Base-by-base conservation (phyloP, 2,329 filamentous ascomycete species). In the Leptographium lundbergii region DNA sequence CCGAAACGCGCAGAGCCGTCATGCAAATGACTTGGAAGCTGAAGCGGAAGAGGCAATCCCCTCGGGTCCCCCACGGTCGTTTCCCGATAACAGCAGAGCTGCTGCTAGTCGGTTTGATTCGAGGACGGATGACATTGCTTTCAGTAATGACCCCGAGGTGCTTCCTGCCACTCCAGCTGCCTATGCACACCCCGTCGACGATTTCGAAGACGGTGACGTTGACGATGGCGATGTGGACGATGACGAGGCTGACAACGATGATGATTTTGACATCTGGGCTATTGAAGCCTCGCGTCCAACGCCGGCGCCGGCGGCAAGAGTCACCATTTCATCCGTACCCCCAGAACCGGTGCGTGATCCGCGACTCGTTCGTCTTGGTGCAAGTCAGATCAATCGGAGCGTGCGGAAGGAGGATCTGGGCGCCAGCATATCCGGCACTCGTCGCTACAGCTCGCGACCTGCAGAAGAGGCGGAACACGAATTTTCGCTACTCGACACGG, bases 231-330 rank as follows among this genome's bases (percentile, higher is more conserved):
- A 34, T 34, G 32, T 10, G 7, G 32, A 34, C 32, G 9, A 34
- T 34, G 32, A 57, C 6, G 22, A 58, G 17, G 50, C 11, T 17
- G 63, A 61, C 2, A 60, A 63, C 9, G 75, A 77, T n/a, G 74
- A 75, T 4, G 77, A 76, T 13, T 71, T 70, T 3, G 76, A 84
- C 62, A 73, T 84, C 13, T 84, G 81, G 80, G 80, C 79, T 36
- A 65, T 82, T 27, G 81, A 84, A 65, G 81, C 80, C 13, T 73
- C 76, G 57, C 75, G 80, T 14, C 70, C 73, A 7, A 73, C 73
- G 1, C 75, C 77, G 11, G 67, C 63, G 6, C 64, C 68, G 10
- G 58, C 62, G 6, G 66, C 64, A 39, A 59, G 59, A 57, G 4
- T 13, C 22, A 19, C n/a, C 10, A 10, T 22, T 17, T 25, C 25